phyloP scores from a whole-genome alignment of 768 basidiomycete species.

The Boletus reticuloceps region DNA sequence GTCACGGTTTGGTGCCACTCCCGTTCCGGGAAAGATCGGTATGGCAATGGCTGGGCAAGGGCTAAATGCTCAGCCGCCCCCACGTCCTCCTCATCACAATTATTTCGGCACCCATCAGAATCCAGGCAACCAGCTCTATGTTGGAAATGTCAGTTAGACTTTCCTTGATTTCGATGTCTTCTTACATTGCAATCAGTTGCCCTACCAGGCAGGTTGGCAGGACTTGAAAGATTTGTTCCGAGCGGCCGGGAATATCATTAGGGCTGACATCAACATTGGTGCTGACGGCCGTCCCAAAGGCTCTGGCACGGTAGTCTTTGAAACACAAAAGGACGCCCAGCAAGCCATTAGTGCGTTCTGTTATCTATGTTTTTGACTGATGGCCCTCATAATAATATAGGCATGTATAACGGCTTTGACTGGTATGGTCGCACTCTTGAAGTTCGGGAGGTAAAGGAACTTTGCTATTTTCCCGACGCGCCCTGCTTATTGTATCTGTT shows the following conservation, averaged over 20 bases:
- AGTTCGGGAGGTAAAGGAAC: conserved; percentile 77
- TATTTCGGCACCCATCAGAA: conserved; percentile 52
- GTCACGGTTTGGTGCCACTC: conserved; percentile 92
- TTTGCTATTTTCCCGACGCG: not conserved
- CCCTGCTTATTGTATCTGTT: not conserved
- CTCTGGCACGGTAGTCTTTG: conserved; percentile 96
- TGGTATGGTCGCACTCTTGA: conserved; percentile 96
- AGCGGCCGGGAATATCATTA: conserved; percentile 89
- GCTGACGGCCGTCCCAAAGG: conserved; percentile 93
- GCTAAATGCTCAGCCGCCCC: conserved; percentile 73
- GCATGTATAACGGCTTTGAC: conserved; percentile 95
- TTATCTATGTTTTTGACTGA: not conserved
- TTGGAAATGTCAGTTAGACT: conserved; percentile 72
- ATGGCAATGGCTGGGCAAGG: conserved; percentile 96
- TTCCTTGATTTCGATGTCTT: not conserved
- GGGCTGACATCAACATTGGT: conserved; percentile 94
- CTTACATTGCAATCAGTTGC: conserved; percentile 53
- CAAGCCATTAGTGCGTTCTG: conserved; percentile 80
- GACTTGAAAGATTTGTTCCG: conserved; percentile 98
- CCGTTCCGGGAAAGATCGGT: conserved; percentile 94
- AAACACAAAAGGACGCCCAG: conserved; percentile 84
- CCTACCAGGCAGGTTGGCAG: conserved; percentile 98
- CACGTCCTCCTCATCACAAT: conserved; percentile 80
- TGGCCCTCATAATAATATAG: conserved; percentile 38
- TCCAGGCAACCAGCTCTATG: conserved; percentile 91